These are phyloP conservation scores for Septoria linicola DNA, from an alignment of 2,329 filamentous ascomycete species.

Conservation along the genomic window DNA sequence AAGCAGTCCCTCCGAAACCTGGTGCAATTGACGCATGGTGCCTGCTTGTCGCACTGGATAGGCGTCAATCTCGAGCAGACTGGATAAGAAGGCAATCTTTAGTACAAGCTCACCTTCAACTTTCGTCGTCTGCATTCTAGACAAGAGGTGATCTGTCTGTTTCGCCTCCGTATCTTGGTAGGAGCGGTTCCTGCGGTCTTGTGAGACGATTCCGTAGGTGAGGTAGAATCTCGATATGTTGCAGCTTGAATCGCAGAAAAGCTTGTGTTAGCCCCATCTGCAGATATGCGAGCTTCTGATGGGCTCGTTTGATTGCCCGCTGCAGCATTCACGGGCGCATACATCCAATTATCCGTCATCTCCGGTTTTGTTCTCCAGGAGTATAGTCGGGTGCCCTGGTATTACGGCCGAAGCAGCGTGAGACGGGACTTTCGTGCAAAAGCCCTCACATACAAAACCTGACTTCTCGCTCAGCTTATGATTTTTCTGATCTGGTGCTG, in stretches of 20 bases:
- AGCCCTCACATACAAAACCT: too few species aligned
- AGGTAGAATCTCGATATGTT: constrained; percentile 13
- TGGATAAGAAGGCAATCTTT: too few species aligned
- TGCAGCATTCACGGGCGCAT: constrained; percentile 9
- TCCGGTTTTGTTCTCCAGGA: not conserved
- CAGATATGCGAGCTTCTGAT: not conserved
- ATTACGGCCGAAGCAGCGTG: constrained; percentile 14
- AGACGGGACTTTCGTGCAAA: too few species aligned
- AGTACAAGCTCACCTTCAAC: constrained; percentile 52
- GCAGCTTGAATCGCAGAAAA: constrained; percentile 20
- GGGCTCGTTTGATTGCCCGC: not conserved
- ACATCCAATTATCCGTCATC: constrained; percentile 24
- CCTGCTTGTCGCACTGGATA: constrained; percentile 62
- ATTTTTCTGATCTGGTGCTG: too few species aligned
- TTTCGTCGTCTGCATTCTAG: constrained; percentile 72
- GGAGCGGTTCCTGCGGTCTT: constrained; percentile 3
- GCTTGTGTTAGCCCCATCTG: not conserved
- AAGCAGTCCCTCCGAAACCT: constrained; percentile 55
- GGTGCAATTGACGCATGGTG: constrained; percentile 69
- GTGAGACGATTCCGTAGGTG: constrained; percentile 1
- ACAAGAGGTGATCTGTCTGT: constrained; percentile 63
- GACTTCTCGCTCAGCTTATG: too few species aligned
- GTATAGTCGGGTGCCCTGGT: not conserved
- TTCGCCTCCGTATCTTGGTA: constrained; percentile 31
- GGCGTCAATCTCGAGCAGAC: too few species aligned